Evolutionary conservation across 208 protist genomes (phyloP).

Genomic region (Leishmania tropica): DNA sequence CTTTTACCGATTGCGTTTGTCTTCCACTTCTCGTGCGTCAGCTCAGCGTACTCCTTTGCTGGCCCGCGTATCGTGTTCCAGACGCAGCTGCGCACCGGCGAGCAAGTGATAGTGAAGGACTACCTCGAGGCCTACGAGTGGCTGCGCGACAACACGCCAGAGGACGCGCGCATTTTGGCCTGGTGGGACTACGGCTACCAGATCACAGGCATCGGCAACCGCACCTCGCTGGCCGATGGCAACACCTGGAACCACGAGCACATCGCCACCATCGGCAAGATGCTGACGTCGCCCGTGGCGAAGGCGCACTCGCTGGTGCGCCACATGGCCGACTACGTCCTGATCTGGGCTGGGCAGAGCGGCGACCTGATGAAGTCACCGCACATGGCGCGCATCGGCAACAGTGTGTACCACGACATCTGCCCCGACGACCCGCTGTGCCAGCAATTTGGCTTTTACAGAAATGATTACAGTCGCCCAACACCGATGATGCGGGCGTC

Average conservation of each 20-base stretch:
- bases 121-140: constrained; percentile 98
- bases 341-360: constrained; percentile 69
- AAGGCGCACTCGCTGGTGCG: constrained; percentile 92
- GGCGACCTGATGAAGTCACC: constrained; percentile 65
- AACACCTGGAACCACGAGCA: constrained; percentile 99
- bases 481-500: constrained; percentile 57
- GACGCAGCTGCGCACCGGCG: neutral
- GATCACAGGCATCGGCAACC: constrained; percentile 96
- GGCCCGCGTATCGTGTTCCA: neutral
- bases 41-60: neutral
- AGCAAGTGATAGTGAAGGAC: constrained; percentile 93
- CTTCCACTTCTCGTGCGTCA: neutral
- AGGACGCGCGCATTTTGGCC: constrained; percentile 94
- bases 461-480: constrained; percentile 23
- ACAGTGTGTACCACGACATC: constrained; percentile 79
- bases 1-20: no score
- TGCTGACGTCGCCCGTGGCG: constrained; percentile 84
- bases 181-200: constrained; percentile 99
- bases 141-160: constrained; percentile 94
- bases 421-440: constrained; percentile 72
- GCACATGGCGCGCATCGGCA: constrained; percentile 69
- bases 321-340: constrained; percentile 97
- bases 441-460: constrained; percentile 45
- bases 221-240: constrained; percentile 97
- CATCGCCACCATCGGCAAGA: constrained; percentile 97